Percentiles rank a stretch among this genome's conserved stretches.
These are phyloP conservation scores for Ceratobasidium sp. DNA, from an alignment of 1,284 basidiomycete species.

Conservation along the genomic window DNA sequence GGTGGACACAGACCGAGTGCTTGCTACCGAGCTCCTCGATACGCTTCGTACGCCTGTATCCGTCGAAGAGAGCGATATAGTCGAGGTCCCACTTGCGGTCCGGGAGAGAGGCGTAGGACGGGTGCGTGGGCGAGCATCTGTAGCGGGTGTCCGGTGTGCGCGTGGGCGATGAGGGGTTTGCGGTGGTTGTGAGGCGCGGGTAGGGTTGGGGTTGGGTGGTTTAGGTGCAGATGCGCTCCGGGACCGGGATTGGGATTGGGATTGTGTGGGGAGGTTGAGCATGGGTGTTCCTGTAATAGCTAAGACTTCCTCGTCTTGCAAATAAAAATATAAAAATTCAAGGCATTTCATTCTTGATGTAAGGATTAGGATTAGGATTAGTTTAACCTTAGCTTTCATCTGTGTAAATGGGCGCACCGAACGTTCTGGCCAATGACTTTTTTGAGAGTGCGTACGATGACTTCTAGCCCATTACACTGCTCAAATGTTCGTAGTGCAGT, in stretches of 20 bases:
- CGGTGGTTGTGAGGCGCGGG: conserved; percentile 44
- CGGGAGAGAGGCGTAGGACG: conserved; percentile 15
- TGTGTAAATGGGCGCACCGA: conserved; percentile 65
- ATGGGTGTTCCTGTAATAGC: conserved; percentile 47
- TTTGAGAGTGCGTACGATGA: conserved; percentile 85
- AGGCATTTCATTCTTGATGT: conserved; percentile 87
- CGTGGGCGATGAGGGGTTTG: conserved; percentile 47
- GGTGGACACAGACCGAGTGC: background rate
- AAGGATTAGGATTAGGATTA: background rate
- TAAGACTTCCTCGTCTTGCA: conserved; percentile 77
- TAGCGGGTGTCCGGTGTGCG: conserved; percentile 40
- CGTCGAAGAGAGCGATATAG: conserved; percentile 17
- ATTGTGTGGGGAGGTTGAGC: conserved; percentile 39
- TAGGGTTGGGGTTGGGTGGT: conserved; percentile 42
- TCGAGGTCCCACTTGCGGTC: conserved; percentile 38
- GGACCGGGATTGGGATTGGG: conserved; percentile 19
- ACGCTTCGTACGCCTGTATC: background rate
- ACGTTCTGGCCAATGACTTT: conserved; percentile 85
- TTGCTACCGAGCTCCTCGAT: conserved; percentile 1
- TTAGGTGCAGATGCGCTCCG: conserved; percentile 46
- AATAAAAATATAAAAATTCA: conserved; percentile 92
- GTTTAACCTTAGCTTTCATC: background rate
- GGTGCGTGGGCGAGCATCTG: conserved; percentile 23
- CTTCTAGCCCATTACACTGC: conserved; percentile 78
- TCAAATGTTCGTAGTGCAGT: conserved; percentile 82